These are phyloP conservation scores for Saitozyma podzolica DNA, from an alignment of 768 basidiomycete species.

Conservation along the genomic window DNA sequence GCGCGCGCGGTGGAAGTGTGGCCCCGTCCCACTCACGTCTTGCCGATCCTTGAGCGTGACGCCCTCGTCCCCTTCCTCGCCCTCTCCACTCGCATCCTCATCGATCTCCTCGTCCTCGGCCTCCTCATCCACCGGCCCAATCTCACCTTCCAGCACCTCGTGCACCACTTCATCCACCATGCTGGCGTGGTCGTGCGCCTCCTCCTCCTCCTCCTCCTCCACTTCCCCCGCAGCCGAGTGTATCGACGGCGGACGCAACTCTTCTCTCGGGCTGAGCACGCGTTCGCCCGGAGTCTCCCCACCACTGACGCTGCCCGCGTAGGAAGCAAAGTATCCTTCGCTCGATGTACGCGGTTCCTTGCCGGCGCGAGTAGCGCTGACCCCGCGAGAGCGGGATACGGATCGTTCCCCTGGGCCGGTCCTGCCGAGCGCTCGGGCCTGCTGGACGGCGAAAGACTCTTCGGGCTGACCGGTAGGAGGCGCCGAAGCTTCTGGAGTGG, in stretches of 20 bases:
- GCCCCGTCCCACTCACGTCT: conserved; percentile 60
- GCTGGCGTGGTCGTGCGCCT: conserved; percentile 23
- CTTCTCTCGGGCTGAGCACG: conserved; percentile 32
- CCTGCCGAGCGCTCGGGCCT: conserved; percentile 16
- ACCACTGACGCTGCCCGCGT: conserved; percentile 18
- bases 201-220: conserved; percentile 32
- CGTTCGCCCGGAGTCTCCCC: conserved; percentile 31
- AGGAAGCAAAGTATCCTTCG: conserved; percentile 30
- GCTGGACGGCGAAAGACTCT: conserved; percentile 20
- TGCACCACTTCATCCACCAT: conserved; percentile 41
- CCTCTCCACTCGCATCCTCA: conserved; percentile 34
- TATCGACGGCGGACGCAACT: conserved; percentile 28
- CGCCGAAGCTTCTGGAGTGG: conserved; percentile 19
- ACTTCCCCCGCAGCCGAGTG: conserved; percentile 46
- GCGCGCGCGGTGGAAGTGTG: background rate
- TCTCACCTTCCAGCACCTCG: conserved; percentile 38
- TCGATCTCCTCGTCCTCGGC: conserved; percentile 41
- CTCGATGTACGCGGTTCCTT: conserved; percentile 12
- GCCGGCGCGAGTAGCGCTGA: conserved; percentile 18
- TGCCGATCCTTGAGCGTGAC: conserved; percentile 93
- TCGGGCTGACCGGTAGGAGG: conserved; percentile 20
- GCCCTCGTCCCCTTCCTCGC: conserved; percentile 67
- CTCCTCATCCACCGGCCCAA: conserved; percentile 29
- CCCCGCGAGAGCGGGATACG: conserved; percentile 25
- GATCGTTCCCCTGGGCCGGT: conserved; percentile 23